phyloP scores from a whole-genome alignment of 1,284 basidiomycete genomes.

The Irpex sp. region DNA sequence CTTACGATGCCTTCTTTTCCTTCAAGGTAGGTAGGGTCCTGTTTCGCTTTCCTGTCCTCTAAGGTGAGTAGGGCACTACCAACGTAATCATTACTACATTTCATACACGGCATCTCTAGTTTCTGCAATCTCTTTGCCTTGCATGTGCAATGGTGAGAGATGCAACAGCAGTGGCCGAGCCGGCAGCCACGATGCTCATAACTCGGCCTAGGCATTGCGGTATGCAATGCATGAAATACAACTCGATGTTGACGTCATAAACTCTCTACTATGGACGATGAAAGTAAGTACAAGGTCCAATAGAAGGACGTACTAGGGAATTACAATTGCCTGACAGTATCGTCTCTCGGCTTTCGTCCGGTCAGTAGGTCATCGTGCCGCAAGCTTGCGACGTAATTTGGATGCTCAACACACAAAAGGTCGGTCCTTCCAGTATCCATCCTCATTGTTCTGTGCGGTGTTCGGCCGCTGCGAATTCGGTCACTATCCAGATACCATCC shows the following conservation, averaged over 20 bases:
- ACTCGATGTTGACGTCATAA: neutral
- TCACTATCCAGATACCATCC: neutral
- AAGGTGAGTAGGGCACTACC: neutral
- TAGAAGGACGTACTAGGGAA: no score
- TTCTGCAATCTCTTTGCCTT: neutral
- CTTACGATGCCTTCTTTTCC: neutral
- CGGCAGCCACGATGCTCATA: neutral
- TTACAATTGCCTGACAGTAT: no score
- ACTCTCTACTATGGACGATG: no score
- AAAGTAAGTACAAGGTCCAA: no score
- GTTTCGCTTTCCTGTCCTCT: neutral
- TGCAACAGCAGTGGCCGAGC: neutral
- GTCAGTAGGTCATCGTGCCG: no score
- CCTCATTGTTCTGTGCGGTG: neutral
- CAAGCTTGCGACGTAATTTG: no score
- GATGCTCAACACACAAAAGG: no score
- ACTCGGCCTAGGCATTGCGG: neutral
- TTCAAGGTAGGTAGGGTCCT: neutral
- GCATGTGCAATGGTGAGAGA: neutral
- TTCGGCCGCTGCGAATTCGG: neutral
- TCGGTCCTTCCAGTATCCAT: neutral
- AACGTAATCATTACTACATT: neutral
- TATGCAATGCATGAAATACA: neutral
- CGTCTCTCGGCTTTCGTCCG: no score
- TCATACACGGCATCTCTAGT: neutral